Base-by-base conservation (phyloP, 2,329 filamentous ascomycete genomes). In the Hymenoscyphus fraxineus region DNA sequence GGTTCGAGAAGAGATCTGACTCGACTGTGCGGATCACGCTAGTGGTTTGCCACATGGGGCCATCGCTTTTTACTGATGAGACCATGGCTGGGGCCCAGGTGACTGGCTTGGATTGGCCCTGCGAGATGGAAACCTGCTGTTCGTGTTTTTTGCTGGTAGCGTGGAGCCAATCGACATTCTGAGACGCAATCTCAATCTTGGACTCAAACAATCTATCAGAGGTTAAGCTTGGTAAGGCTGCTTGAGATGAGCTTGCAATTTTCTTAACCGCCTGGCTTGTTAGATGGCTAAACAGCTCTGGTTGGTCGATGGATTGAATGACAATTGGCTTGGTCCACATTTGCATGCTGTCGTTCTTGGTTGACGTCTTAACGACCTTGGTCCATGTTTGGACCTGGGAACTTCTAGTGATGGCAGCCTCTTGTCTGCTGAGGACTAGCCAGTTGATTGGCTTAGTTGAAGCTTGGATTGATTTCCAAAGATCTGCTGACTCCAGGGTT, bases 151-250 rank as follows among this genome's bases (percentile, higher is more conserved):
- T 65, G 56, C 64, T 66, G 15, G 63, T 61, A 10, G 32, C 27
- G 41, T 65, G 62, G 31, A 67, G 61, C 68, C 68, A 70, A 58
- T 67, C 10, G 22, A n/a, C 2, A 19, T 60, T 41, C 39, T 59
- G n/a, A 61, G 54, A 60, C 59, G n/a, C 38, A 22, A 3, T 41
- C 57, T 47, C 39, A 35, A 39, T 15, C 55, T 27, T 39, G 9
- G 39, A 27, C 32, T 58, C 58, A 63, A 71, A 71, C 13, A 71
- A 63, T 31, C 63, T 62, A 9, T 35, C 68, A 3, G 70, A 69
- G 1, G 44, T 61, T 7, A 73, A 57, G 55, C 16, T 27, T 44
- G 66, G 64, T 32, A 70, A 63, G 16, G 39, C 15, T 6, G 51
- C 39, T 57, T 61, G 44, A 6, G 57, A 61, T 12, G 57, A 47